Conservation (phyloP, 2,329 filamentous ascomycete genomes). For the Seiridium unicorne region DNA sequence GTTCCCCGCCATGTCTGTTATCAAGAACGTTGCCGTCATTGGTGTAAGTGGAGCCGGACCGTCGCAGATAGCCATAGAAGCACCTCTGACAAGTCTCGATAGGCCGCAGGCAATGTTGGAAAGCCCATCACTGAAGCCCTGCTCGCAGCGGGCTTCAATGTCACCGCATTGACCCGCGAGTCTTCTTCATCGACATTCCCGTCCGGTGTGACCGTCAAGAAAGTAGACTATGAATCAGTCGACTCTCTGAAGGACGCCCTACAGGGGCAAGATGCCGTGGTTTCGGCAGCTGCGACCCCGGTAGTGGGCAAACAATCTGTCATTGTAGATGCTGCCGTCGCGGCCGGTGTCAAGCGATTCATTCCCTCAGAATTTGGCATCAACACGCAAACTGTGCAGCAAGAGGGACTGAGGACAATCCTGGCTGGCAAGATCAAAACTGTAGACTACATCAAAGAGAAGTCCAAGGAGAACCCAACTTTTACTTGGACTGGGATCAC, state of each 20-base stretch:
- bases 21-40: constrained; percentile 12
- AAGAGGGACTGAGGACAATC: constrained; percentile 20
- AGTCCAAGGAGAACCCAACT: constrained; percentile 37
- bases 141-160: constrained; percentile 36
- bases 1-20: constrained; percentile 2
- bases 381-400: constrained; percentile 25
- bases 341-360: constrained; percentile 55
- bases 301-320: constrained; percentile 43
- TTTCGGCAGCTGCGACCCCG: constrained; percentile 44
- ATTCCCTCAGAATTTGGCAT: constrained; percentile 53
- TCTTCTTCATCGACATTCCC: constrained; percentile 36
- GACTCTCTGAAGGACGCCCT: constrained; percentile 45
- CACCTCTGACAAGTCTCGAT: background rate
- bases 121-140: constrained; percentile 24
- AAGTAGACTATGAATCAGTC: constrained; percentile 45
- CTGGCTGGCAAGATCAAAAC: constrained; percentile 24
- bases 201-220: constrained; percentile 36
- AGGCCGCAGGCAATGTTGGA: constrained; percentile 32
- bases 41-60: constrained; percentile 7
- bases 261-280: constrained; percentile 51
- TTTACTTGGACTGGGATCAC: constrained; percentile 62
- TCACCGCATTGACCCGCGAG: constrained; percentile 48
- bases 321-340: constrained; percentile 54
- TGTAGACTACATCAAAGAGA: constrained; percentile 51
- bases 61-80: background rate